Conservation (phyloP, 2,329 filamentous ascomycete genomes). For the Herpotrichia juniperi region DNA sequence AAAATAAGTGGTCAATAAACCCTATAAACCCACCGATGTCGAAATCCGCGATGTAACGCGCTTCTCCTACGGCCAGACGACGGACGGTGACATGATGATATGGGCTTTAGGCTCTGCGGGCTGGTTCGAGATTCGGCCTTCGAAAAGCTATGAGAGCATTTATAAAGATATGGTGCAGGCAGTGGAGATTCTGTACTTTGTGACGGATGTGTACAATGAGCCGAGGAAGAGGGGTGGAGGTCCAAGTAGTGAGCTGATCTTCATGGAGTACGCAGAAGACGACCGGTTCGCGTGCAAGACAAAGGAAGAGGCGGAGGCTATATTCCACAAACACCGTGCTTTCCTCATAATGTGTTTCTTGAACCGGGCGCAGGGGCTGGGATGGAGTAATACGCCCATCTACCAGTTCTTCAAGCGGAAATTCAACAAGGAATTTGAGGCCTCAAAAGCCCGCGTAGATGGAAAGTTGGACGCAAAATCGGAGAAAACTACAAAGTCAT, state of each 20-base stretch:
- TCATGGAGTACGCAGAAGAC: slow-evolving; percentile 45
- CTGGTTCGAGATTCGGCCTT: slow-evolving; percentile 71
- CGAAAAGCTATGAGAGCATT: slow-evolving; percentile 61
- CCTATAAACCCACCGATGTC: slow-evolving; percentile 49
- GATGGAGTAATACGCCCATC: slow-evolving; percentile 52
- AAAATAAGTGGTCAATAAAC: slow-evolving; percentile 37
- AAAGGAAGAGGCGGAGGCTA: slow-evolving; percentile 27
- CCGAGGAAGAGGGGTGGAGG: slow-evolving; percentile 49
- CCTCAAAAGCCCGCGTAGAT: slow-evolving; percentile 35
- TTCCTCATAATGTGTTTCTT: slow-evolving; percentile 55
- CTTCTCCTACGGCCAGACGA: slow-evolving; percentile 58
- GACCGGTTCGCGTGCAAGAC: slow-evolving; percentile 33
- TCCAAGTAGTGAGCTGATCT: slow-evolving; percentile 46
- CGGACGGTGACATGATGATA: slow-evolving; percentile 63
- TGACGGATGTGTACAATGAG: slow-evolving; percentile 62
- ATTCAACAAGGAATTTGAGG: slow-evolving; percentile 44
- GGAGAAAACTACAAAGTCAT: slow-evolving; percentile 7
- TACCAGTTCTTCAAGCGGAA: slow-evolving; percentile 48
- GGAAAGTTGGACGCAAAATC: slow-evolving; percentile 29
- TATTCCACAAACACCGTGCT: slow-evolving; percentile 45
- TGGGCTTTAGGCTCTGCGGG: slow-evolving; percentile 71
- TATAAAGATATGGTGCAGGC: slow-evolving; percentile 68
- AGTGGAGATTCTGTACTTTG: slow-evolving; percentile 67
- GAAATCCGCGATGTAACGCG: slow-evolving; percentile 60
- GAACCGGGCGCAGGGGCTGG: slow-evolving; percentile 49